A percentile compares a stretch with the other conserved stretches of the same genome.
These are phyloP conservation scores for Xylaria scruposa DNA, from an alignment of 495 filamentous ascomycete genomes.

Conservation along the genomic window DNA sequence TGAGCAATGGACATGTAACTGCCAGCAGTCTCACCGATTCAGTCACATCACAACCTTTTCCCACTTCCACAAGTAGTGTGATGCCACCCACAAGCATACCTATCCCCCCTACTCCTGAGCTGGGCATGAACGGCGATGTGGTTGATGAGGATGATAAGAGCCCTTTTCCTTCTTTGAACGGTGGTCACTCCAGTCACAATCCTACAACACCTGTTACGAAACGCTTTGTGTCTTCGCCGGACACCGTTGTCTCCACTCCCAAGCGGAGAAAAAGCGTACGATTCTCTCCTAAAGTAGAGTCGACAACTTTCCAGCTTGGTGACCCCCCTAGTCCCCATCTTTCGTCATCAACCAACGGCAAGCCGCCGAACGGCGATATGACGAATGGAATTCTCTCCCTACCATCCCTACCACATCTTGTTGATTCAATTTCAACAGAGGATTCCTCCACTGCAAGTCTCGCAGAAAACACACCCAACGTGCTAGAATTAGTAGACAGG, in stretches of 20 bases:
- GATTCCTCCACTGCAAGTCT: background rate
- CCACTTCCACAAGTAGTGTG: too few species aligned
- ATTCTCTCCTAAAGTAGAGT: conserved; percentile 67
- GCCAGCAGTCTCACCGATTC: background rate
- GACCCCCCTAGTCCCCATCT: conserved; percentile 53
- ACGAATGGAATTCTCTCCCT: conserved; percentile 28
- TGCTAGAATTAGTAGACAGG: conserved; percentile 65
- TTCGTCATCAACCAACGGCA: conserved; percentile 29
- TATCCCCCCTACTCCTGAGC: background rate
- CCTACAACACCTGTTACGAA: background rate
- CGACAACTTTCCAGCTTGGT: conserved; percentile 57
- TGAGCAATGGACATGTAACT: conserved; percentile 15
- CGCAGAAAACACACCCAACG: conserved; percentile 1
- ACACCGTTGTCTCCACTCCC: background rate
- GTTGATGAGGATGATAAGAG: background rate
- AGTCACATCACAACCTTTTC: background rate
- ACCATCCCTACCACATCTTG: conserved; percentile 25
- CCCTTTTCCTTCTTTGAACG: background rate
- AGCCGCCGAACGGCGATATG: conserved; percentile 2
- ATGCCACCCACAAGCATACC: conserved; percentile 1
- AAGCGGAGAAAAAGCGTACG: conserved; percentile 65
- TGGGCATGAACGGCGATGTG: background rate
- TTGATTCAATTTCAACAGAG: conserved; percentile 23
- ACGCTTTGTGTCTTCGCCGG: background rate
- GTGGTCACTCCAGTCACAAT: background rate